Evolutionary conservation across 352 stramenopile genomes (phyloP).

Genomic region (Globisporangium okanoganense): DNA sequence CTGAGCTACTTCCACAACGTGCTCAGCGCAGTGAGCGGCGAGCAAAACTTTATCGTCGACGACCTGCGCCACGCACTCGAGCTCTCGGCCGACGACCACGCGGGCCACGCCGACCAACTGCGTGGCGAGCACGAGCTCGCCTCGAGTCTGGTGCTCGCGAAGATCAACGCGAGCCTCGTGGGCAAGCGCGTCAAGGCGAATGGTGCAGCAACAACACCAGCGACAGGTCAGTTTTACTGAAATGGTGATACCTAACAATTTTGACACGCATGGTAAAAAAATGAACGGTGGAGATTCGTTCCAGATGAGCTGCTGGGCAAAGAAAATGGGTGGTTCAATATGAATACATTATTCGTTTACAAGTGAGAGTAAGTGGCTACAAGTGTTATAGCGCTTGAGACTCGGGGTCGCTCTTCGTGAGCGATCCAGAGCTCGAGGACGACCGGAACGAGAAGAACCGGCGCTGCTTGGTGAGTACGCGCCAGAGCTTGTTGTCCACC

Average conservation of each 20-base stretch:
- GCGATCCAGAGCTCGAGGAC: constrained; percentile 17
- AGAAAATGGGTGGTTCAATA: not conserved
- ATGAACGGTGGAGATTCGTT: not conserved
- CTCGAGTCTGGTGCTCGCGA: constrained; percentile 34
- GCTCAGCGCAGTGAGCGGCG: constrained; percentile 59
- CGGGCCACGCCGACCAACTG: constrained; percentile 29
- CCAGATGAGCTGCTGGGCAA: not conserved
- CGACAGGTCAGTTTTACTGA: constrained; percentile 4
- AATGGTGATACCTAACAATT: not conserved
- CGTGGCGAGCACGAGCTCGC: constrained; percentile 18
- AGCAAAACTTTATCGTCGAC: constrained; percentile 51
- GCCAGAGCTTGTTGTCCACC: constrained; percentile 46
- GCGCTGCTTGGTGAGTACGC: constrained; percentile 46
- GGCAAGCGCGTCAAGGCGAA: constrained; percentile 20
- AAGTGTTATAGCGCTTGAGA: not conserved
- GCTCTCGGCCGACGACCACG: constrained; percentile 26
- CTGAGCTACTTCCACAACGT: constrained; percentile 82
- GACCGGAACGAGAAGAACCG: constrained; percentile 55
- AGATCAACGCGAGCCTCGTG: constrained; percentile 42
- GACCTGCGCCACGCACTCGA: constrained; percentile 44
- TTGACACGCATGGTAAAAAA: not conserved
- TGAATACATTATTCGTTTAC: not conserved
- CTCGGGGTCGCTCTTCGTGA: constrained; percentile 11
- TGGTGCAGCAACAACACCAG: not conserved
- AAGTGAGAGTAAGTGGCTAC: not conserved